phyloP scores from a whole-genome alignment of 192 early-diverging fungal species.

The Coemansia sp. region DNA sequence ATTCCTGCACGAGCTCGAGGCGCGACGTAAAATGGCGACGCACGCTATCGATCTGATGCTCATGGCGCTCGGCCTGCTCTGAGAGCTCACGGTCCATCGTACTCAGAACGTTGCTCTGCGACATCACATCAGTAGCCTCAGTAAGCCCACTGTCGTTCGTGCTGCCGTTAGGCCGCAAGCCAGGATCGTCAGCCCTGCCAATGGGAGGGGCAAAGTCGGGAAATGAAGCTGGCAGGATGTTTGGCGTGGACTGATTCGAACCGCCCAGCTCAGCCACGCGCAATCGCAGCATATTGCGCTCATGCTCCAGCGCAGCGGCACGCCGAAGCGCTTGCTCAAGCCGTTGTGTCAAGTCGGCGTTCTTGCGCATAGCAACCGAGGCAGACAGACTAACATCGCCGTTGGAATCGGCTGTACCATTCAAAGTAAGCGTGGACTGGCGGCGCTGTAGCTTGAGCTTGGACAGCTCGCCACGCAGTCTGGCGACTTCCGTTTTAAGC shows the following conservation, averaged over 20 bases:
- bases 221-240: conserved; percentile 11
- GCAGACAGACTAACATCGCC: background rate
- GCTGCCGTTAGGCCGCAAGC: background rate
- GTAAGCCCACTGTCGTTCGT: background rate
- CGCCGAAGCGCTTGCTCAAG: conserved; percentile 34
- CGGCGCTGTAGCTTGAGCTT: conserved; percentile 49
- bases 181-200: background rate
- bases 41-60: conserved; percentile 52
- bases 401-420: conserved; percentile 3
- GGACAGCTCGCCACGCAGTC: conserved; percentile 53
- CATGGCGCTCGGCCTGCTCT: conserved; percentile 53
- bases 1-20: conserved; percentile 47
- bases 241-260: conserved; percentile 25
- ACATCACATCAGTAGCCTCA: conserved; percentile 23
- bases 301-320: conserved; percentile 26
- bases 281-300: conserved; percentile 34
- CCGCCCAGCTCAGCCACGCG: conserved; percentile 31
- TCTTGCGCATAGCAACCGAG: conserved; percentile 21
- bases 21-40: conserved; percentile 50
- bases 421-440: conserved; percentile 20
- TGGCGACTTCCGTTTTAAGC: conserved; percentile 52
- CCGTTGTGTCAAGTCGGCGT: conserved; percentile 24
- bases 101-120: conserved; percentile 37
- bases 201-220: conserved; percentile 8
- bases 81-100: conserved; percentile 52